These are phyloP conservation scores for Tephrocybe sp. DNA, from an alignment of 768 basidiomycete species.

Conservation along the genomic window DNA sequence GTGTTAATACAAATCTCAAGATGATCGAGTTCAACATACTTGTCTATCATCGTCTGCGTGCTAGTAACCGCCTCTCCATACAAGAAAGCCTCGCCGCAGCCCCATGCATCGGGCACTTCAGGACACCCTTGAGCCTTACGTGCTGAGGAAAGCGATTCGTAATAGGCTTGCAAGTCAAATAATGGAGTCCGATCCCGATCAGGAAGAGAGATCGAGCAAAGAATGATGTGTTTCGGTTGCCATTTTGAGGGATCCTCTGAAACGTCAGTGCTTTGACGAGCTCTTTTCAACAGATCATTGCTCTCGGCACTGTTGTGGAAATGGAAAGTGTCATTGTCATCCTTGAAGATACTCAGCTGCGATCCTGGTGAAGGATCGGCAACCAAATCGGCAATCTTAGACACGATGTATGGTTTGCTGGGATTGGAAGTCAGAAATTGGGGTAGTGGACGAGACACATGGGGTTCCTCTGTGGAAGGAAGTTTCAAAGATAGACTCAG, in stretches of 20 bases:
- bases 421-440: constrained; percentile 57
- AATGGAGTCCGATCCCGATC: constrained; percentile 58
- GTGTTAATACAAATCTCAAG: background rate
- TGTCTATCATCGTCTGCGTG: constrained; percentile 93
- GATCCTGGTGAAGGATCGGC: constrained; percentile 27
- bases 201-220: constrained; percentile 53
- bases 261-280: constrained; percentile 22
- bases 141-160: constrained; percentile 44
- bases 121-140: constrained; percentile 24
- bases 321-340: constrained; percentile 69
- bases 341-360: constrained; percentile 46
- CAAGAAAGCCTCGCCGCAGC: constrained; percentile 74
- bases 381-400: constrained; percentile 37
- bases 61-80: constrained; percentile 92
- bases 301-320: constrained; percentile 45
- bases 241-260: constrained; percentile 31
- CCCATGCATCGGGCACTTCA: constrained; percentile 36
- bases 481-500: constrained; percentile 37
- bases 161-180: constrained; percentile 70
- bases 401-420: constrained; percentile 38
- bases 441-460: constrained; percentile 49
- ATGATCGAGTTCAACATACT: constrained; percentile 50
- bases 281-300: constrained; percentile 27
- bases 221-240: constrained; percentile 55
- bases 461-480: constrained; percentile 35